Percentiles rank a stretch among this genome's conserved stretches.
These are phyloP conservation scores for Starmerella khaoyaiensis DNA, from an alignment of 805 yeast genomes.

Conservation along the genomic window DNA sequence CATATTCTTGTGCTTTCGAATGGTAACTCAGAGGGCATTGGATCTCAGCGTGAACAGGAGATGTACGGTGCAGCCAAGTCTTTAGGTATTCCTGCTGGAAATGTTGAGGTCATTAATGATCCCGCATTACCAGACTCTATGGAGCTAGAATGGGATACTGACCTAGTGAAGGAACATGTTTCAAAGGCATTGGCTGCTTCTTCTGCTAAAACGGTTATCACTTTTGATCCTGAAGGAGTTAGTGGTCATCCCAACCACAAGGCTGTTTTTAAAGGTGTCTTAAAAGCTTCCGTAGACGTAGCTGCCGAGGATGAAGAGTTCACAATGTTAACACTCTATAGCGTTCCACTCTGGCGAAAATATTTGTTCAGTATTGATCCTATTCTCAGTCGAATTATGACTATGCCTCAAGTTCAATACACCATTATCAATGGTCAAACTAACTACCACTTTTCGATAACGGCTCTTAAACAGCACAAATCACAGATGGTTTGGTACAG, in stretches of 20 bases:
- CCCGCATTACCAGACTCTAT: conserved; percentile 53
- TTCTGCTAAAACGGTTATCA: conserved; percentile 37
- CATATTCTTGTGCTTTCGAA: conserved; percentile 57
- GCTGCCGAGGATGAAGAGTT: conserved; percentile 8
- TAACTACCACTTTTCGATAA: conserved; percentile 31
- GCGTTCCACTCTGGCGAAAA: conserved; percentile 30
- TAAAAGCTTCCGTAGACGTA: conserved; percentile 6
- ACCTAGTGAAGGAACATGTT: conserved; percentile 32
- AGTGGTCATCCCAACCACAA: conserved; percentile 82
- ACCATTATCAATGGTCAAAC: conserved; percentile 16
- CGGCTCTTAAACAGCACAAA: conserved; percentile 75
- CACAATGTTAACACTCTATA: conserved; percentile 24
- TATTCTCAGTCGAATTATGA: conserved; percentile 19
- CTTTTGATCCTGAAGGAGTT: conserved; percentile 75
- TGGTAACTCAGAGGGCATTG: conserved; percentile 70
- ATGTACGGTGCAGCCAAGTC: conserved; percentile 41
- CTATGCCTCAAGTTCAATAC: conserved; percentile 10
- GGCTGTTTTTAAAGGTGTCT: conserved; percentile 21
- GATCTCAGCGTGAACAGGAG: conserved; percentile 49
- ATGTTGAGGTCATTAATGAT: conserved; percentile 38
- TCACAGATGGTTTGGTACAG: conserved; percentile 95
- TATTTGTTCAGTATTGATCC: conserved; percentile 29
- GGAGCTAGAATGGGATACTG: conserved; percentile 49
- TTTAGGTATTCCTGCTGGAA: conserved; percentile 35
- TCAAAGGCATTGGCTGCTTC: conserved; percentile 22